Evolutionary conservation across 2,329 filamentous ascomycete species (phyloP).

Genomic region (Triangularia setosa): DNA sequence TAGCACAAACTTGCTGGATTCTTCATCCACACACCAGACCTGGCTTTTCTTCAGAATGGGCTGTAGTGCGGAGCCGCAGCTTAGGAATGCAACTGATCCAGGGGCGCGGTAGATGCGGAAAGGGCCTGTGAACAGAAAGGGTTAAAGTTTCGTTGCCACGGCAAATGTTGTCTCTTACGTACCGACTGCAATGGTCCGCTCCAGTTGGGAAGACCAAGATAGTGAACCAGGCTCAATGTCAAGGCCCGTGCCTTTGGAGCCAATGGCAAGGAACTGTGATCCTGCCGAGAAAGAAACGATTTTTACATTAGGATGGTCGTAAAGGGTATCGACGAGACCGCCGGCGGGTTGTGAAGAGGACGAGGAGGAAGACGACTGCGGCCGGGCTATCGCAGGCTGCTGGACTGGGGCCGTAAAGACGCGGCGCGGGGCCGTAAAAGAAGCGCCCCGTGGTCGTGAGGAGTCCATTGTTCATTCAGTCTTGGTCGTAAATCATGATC

Average conservation of each 20-base stretch:
- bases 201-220: slow-evolving; percentile 70
- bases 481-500: slow-evolving; percentile 16
- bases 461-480: slow-evolving; percentile 25
- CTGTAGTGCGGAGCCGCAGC: slow-evolving; percentile 77
- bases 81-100: slow-evolving; percentile 82
- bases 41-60: slow-evolving; percentile 87
- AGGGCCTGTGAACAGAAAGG: slow-evolving; percentile 47
- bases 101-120: slow-evolving; percentile 83
- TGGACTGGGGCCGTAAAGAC: slow-evolving; percentile 37
- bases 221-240: slow-evolving; percentile 59
- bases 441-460: slow-evolving; percentile 22
- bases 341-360: slow-evolving; percentile 27
- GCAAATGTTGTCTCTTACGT: slow-evolving; percentile 30
- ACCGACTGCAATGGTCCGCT: slow-evolving; percentile 78
- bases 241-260: slow-evolving; percentile 29
- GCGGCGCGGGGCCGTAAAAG: slow-evolving; percentile 27
- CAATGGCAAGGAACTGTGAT: slow-evolving; percentile 31
- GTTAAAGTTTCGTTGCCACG: slow-evolving; percentile 13
- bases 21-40: slow-evolving; percentile 87
- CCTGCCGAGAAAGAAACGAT: slow-evolving; percentile 55
- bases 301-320: slow-evolving; percentile 67
- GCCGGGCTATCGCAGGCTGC: slow-evolving; percentile 14
- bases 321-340: slow-evolving; percentile 63
- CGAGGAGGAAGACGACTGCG: slow-evolving; percentile 23
- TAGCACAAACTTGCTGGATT: slow-evolving; percentile 76